These are phyloP conservation scores for Climacium dendroides DNA, from an alignment of 225 moss, liverwort and hornwort species.

Conservation along the genomic window DNA sequence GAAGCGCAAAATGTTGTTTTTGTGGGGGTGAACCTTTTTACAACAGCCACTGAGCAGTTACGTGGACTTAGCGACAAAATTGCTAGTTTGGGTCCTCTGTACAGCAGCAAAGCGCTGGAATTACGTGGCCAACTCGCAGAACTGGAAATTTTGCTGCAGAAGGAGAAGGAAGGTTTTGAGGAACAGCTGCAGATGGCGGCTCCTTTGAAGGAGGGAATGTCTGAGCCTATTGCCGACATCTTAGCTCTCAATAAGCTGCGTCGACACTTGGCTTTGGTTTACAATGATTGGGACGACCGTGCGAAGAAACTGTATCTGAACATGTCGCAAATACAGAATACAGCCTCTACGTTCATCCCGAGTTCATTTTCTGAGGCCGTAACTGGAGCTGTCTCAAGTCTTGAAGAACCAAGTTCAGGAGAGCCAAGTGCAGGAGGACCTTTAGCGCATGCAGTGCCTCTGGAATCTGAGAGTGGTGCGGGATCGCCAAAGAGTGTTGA, in stretches of 20 bases:
- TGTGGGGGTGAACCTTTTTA: slow-evolving; percentile 41
- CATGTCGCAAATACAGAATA: slow-evolving; percentile 17
- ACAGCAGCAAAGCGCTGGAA: slow-evolving; percentile 33
- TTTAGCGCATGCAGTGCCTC: not conserved
- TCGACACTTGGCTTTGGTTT: slow-evolving; percentile 32
- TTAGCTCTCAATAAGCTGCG: slow-evolving; percentile 69
- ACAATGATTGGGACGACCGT: slow-evolving; percentile 40
- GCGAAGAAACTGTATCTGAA: slow-evolving; percentile 15
- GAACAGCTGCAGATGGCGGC: slow-evolving; percentile 39
- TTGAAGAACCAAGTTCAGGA: not conserved
- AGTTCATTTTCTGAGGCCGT: slow-evolving; percentile 8
- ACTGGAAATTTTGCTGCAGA: slow-evolving; percentile 40
- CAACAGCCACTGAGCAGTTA: slow-evolving; percentile 39
- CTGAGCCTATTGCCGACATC: slow-evolving; percentile 56
- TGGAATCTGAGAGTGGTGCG: slow-evolving; percentile 3
- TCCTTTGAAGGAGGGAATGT: slow-evolving; percentile 7
- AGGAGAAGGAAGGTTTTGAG: slow-evolving; percentile 47
- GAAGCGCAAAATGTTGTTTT: slow-evolving; percentile 49
- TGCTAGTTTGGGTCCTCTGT: slow-evolving; percentile 14
- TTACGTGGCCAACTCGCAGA: slow-evolving; percentile 34
- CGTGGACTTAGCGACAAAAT: slow-evolving; percentile 28
- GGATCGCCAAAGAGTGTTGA: not conserved
- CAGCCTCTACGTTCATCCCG: slow-evolving; percentile 2
- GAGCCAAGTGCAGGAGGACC: not conserved
- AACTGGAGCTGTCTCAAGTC: not conserved